phyloP scores from a whole-genome alignment of 2,329 filamentous ascomycete genomes.

The Sclerotinia minor region DNA sequence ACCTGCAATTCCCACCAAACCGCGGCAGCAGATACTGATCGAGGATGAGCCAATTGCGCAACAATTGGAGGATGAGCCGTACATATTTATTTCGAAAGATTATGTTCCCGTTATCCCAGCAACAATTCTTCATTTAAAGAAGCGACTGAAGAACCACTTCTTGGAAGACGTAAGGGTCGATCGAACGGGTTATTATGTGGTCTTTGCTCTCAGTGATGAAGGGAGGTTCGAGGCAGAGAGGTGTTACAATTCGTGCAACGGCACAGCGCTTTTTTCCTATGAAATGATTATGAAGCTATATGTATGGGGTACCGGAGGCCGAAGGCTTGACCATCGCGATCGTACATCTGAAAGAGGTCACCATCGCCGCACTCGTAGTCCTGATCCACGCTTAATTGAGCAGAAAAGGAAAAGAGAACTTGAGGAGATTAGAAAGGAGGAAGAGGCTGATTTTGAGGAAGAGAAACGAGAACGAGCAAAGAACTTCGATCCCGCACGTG shows the following conservation, averaged over 20 bases:
- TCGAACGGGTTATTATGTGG: constrained; percentile 82
- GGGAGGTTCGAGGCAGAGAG: constrained; percentile 80
- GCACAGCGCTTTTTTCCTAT: constrained; percentile 87
- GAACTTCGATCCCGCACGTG: constrained; percentile 85
- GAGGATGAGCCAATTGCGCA: constrained; percentile 62
- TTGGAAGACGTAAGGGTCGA: constrained; percentile 84
- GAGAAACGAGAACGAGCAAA: constrained; percentile 86
- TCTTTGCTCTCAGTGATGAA: constrained; percentile 76
- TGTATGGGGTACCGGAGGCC: constrained; percentile 36
- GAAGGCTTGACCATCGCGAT: constrained; percentile 27
- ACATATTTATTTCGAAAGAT: constrained; percentile 84
- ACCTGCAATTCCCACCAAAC: constrained; percentile 46
- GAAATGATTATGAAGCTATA: constrained; percentile 87
- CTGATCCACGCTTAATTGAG: constrained; percentile 46
- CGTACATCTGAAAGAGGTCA: constrained; percentile 28
- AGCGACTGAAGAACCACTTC: constrained; percentile 78
- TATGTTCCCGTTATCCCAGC: constrained; percentile 84
- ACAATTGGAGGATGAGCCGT: constrained; percentile 76
- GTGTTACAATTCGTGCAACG: constrained; percentile 77
- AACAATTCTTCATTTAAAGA: constrained; percentile 87
- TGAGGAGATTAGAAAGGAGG: constrained; percentile 67
- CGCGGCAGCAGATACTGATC: constrained; percentile 55
- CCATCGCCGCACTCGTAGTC: constrained; percentile 48
- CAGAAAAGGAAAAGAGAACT: constrained; percentile 63
- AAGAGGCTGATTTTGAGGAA: constrained; percentile 80